Base-by-base conservation (phyloP, 805 yeast species). In the Candida vaughaniae region DNA sequence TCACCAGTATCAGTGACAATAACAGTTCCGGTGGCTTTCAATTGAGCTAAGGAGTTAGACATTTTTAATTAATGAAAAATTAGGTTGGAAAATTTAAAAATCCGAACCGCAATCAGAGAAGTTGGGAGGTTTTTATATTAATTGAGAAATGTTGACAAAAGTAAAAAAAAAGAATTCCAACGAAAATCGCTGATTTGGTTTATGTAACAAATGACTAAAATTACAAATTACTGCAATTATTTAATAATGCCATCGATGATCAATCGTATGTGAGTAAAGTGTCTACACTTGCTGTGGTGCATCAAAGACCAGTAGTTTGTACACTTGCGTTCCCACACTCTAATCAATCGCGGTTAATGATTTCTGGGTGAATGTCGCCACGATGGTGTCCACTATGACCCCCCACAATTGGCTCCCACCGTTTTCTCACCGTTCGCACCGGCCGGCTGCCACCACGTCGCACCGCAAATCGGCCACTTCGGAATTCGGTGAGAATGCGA, bases 1-100 rank as follows among this genome's bases (percentile, higher is more conserved):
- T 93, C 99, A 73, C 99, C 99, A 46, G 98, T 89, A 75, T 93
- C 99, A 50, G 99, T 87, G 61, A 93, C 99, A 60, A 93, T 96
- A 52, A 78, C 84, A 52, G 99, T 93, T 55, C 98, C 98, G 41
- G 96, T 65, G 48, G 95, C 89, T 69, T 91, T 93, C 62, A 93
- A 82, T 71, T 84, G 90, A 64, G 84, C 98, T 60, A 93, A 76
- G 39, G 97, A 85, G 39, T 55, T 53, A 20, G 66, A 53, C 67
- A 63, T 62, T 36, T 27, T 31, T 17, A 9, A 17, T 20, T 35
- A 12, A 12, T 29, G 11, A 29, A 22, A n/a, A 12, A 7, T 19
- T 27, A 23, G 33, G 19, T 25, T 20, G 6, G 23, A 20, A 20
- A 20, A 8, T 22, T 22, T 11, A 22, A 22, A 11, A 11, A 22